Base-by-base conservation (phyloP, 2,329 filamentous ascomycete genomes). In the Pseudogymnoascus verrucosus region DNA sequence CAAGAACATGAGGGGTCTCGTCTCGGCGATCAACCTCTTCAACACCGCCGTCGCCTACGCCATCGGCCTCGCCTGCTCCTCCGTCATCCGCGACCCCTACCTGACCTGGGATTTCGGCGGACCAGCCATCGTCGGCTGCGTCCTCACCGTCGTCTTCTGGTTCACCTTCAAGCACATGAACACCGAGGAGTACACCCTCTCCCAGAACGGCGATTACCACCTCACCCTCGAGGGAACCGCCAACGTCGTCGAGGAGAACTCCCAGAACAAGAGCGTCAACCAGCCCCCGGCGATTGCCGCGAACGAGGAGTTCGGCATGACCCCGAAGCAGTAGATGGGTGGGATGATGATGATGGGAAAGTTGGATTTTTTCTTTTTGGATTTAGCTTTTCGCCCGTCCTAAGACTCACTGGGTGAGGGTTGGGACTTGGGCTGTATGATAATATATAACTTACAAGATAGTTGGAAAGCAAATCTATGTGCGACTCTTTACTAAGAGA, bases 21-120 rank as follows among this genome's bases (percentile, higher is more conserved):
- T 82, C 1, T 79, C 79, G 1, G 78, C 79, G 6, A 71, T 82
- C 65, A 81, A 81, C 70, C 71, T 81, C 4, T 78, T 81, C 72
- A 79, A 71, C 69, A 76, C 75, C 1, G 77, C 78, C 57, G 67
- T 82, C 64, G 77, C 79, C 42, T 80, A 81, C 67, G 71, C 74
- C 39, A 75, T 82, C 66, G 77, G 78, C 65, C 69, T 82, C 44
- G 76, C 77, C 42, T 74, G 75, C 68, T 77, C 80, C 19, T 76
- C 76, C 3, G 75, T 79, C 42, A 75, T 83, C 64, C 75, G 73
- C 0, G 80, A 83, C 68, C 80, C 80, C 5, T 76, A 79, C 66
- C 71, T 83, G 39, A 78, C 77, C 5, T 81, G 79, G 79, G 78
- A 78, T 67, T 80, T 82, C 67, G 79, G 77, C 42, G 80, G 76